phyloP scores from a whole-genome alignment of 139 green algal genomes.

The Protoeuglena noctilucae region DNA sequence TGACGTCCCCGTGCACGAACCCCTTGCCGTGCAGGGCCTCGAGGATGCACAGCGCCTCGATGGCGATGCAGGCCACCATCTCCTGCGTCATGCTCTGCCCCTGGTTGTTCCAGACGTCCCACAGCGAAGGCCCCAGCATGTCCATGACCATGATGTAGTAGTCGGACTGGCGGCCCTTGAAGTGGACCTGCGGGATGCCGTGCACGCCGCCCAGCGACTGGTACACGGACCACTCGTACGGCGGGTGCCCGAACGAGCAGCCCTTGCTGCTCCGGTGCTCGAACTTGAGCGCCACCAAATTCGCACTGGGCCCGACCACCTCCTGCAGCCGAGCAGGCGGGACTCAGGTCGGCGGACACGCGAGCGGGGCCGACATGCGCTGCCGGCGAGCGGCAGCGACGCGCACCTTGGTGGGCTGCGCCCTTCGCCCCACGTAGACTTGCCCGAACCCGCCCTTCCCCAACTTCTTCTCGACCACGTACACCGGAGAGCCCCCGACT shows the following conservation, averaged over 20 bases:
- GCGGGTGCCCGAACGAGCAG: conserved; percentile 7
- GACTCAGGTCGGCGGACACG: neutral
- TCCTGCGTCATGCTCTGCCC: conserved; percentile 3
- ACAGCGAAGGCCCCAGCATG: conserved; percentile 10
- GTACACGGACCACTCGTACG: conserved; percentile 17
- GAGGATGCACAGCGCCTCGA: conserved; percentile 12
- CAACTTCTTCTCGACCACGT: conserved; percentile 33
- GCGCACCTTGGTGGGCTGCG: neutral
- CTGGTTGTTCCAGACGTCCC: conserved; percentile 17
- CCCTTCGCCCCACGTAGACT: conserved; percentile 26
- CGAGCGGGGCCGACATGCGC: neutral
- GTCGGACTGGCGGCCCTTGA: conserved; percentile 10
- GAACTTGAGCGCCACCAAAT: conserved; percentile 10
- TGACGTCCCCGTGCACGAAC: conserved; percentile 13
- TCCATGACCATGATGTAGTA: conserved; percentile 16
- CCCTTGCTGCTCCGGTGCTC: conserved; percentile 14
- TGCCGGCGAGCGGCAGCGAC: neutral
- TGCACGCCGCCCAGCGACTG: neutral
- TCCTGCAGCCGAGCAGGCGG: neutral
- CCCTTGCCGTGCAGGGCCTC: conserved; percentile 9
- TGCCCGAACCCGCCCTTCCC: conserved; percentile 46
- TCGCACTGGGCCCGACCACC: neutral
- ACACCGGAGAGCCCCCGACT: conserved; percentile 34
- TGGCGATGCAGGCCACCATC: conserved; percentile 14
- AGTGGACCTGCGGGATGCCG: conserved; percentile 9